A percentile compares a stretch with the other conserved stretches of the same genome.
These are phyloP conservation scores for Mycena floridula DNA, from an alignment of 768 basidiomycete genomes.

Conservation along the genomic window DNA sequence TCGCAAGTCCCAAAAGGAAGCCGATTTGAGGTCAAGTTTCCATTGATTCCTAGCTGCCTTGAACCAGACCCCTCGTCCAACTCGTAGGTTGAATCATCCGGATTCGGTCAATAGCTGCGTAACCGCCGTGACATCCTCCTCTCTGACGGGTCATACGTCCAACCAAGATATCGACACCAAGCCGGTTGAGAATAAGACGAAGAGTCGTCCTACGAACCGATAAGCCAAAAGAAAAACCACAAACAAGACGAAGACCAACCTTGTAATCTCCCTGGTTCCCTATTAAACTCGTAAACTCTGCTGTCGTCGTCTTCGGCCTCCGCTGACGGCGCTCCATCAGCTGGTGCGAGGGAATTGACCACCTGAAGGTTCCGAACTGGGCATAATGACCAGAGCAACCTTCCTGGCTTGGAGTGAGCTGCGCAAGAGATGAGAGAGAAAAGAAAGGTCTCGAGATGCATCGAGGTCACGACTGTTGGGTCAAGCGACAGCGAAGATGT, in stretches of 20 bases:
- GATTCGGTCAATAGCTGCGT: no score
- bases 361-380: slow-evolving; percentile 31
- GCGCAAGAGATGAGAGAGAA: slow-evolving; percentile 76
- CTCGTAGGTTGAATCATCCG: no score
- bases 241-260: slow-evolving; percentile 59
- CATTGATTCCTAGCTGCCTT: no score
- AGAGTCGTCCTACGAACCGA: slow-evolving; percentile 59
- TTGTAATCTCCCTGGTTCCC: slow-evolving; percentile 89
- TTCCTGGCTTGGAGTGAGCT: slow-evolving; percentile 59
- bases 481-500: slow-evolving; percentile 47
- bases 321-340: slow-evolving; percentile 49
- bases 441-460: slow-evolving; percentile 69
- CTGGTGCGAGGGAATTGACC: slow-evolving; percentile 67
- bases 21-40: no score
- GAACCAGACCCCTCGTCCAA: no score
- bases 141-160: no score
- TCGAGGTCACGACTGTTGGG: slow-evolving; percentile 49
- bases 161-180: slow-evolving; percentile 84
- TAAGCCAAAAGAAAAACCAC: neutral
- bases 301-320: slow-evolving; percentile 57
- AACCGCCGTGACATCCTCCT: no score
- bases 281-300: slow-evolving; percentile 90
- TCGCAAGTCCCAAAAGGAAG: no score
- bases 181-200: slow-evolving; percentile 81
- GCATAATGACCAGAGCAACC: slow-evolving; percentile 58